phyloP scores from a whole-genome alignment of 805 yeast genomes.

The Ogataea naganishii region DNA sequence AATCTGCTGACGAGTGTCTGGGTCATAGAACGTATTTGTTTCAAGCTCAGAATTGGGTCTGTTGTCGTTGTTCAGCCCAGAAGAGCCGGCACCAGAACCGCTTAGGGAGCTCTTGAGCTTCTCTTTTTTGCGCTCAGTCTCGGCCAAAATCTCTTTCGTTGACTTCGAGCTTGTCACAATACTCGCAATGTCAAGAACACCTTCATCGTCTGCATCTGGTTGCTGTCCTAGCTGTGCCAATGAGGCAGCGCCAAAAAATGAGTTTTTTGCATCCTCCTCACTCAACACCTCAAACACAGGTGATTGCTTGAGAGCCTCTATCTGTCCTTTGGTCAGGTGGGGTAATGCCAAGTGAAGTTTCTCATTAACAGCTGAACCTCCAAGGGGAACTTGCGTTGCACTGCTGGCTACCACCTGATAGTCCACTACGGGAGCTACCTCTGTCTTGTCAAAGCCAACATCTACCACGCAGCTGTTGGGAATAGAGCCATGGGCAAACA shows the following conservation, averaged over 20 bases:
- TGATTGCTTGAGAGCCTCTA: constrained; percentile 69
- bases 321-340: constrained; percentile 42
- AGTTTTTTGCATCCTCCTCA: constrained; percentile 53
- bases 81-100: too few species aligned
- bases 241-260: constrained; percentile 54
- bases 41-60: constrained; percentile 60
- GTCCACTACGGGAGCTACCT: constrained; percentile 72
- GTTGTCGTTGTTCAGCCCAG: constrained; percentile 7
- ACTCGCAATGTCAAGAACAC: constrained; percentile 80
- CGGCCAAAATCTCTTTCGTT: constrained; percentile 39
- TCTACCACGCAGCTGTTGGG: constrained; percentile 71
- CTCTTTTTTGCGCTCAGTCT: constrained; percentile 14
- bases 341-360: constrained; percentile 50
- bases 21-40: constrained; percentile 61
- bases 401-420: constrained; percentile 56
- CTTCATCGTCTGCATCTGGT: constrained; percentile 44
- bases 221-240: constrained; percentile 18
- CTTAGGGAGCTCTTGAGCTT: too few species aligned
- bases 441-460: constrained; percentile 68
- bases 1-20: constrained; percentile 41
- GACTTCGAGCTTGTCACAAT: constrained; percentile 68
- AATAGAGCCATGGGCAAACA: constrained; percentile 62
- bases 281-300: constrained; percentile 71
- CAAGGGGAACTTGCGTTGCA: constrained; percentile 26
- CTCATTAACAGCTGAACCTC: constrained; percentile 59